Base-by-base conservation (phyloP, 257 asterid genomes). In the Fraxinus excelsior region DNA sequence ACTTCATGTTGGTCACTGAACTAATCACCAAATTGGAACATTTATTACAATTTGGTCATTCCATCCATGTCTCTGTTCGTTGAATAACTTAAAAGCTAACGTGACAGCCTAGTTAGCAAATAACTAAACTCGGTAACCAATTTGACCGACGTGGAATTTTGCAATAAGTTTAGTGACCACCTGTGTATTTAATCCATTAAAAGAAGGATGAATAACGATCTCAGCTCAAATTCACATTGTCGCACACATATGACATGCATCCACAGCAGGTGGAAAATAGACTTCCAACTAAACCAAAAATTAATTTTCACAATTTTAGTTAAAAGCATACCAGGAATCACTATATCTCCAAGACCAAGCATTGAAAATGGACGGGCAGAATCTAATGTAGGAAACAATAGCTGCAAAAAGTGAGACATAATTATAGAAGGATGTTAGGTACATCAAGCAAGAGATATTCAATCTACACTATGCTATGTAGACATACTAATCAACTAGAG, bases 291-390 rank as follows among this genome's bases (percentile, higher is more conserved):
- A 18, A 40, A 76, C 60, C 18, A 28, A 56, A 72, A 19, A 6
- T 71, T 53, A 74, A 65, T 62, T 23, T 26, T 34, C 65, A 51
- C 10, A 12, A 21, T 74, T 31, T 28, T 6, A 46, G 71, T n/a
- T 53, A 74, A 70, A 70, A 76, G 72, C 83, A 46, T 86, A 93
- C 99, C 99, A 71, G 99, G 99, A 82, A 96, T 91, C 53, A 96
- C 99, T 70, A 91, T 96, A 80, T 96, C 99, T 76, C 99, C 99
- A 73, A 96, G 99, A 79, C 98, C 99, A 74, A 96, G 85, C 99
- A 96, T 96, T 29, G 99, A 96, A 88, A 91, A 96, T 46, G 99
- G 99, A 14, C 98, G 97, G 16, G 89, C 78, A 19, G 94, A 44
- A 78, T 93, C 94, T 71, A 91, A 79, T 38, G 98, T 93, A 13